A percentile compares a stretch with the other conserved stretches of the same genome.
These are phyloP conservation scores for Nothopassalora personata DNA, from an alignment of 2,329 filamentous ascomycete species.

Conservation along the genomic window DNA sequence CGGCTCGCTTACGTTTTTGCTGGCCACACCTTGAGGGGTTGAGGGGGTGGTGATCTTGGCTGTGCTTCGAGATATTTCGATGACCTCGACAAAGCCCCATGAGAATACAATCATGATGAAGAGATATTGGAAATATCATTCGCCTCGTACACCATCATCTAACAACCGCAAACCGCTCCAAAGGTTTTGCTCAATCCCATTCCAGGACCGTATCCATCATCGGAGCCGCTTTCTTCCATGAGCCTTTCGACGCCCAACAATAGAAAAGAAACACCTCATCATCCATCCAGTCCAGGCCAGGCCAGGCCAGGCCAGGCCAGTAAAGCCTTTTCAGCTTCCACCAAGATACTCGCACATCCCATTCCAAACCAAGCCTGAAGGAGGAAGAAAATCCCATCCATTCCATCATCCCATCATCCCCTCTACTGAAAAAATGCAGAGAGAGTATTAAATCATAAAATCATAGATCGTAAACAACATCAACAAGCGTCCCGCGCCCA, in stretches of 20 bases:
- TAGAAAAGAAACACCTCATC: background rate
- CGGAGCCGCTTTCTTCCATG: background rate
- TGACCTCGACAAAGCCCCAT: background rate
- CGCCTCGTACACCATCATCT: background rate
- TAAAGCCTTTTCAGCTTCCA: background rate
- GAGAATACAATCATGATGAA: background rate
- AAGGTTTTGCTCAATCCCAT: background rate
- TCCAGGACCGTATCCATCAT: background rate
- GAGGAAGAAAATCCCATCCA: background rate
- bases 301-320: too few species aligned
- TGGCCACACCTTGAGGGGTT: background rate
- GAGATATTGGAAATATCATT: background rate
- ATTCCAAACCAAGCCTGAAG: background rate
- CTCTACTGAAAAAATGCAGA: background rate
- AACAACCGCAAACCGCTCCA: background rate
- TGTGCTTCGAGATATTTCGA: background rate
- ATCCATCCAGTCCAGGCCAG: background rate
- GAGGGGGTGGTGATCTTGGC: background rate
- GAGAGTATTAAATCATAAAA: constrained; percentile 5
- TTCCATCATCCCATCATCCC: background rate
- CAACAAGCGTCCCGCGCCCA: background rate
- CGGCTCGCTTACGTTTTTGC: too few species aligned
- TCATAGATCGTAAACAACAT: constrained; percentile 10
- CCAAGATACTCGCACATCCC: constrained; percentile 1
- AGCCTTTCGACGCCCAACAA: background rate